Percentiles rank a stretch among this genome's conserved stretches.
phyloP scores from a whole-genome alignment of 164 flowering plant genomes.

The Aristolochia californica region DNA sequence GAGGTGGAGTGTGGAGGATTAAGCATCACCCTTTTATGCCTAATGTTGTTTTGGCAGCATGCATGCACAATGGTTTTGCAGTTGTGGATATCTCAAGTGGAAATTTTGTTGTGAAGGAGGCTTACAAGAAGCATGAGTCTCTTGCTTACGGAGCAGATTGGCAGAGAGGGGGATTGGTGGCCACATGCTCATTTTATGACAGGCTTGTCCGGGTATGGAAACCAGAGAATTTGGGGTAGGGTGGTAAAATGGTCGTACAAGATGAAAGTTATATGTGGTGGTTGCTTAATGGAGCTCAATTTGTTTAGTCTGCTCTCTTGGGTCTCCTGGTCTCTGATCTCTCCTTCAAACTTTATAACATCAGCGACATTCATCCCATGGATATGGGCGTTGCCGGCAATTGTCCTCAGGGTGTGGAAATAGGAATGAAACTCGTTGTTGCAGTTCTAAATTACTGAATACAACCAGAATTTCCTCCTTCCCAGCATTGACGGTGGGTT shows the following conservation, averaged over 20 bases:
- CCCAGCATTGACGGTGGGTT: no score
- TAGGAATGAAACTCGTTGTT: no score
- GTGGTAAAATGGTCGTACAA: slow-evolving; percentile 10
- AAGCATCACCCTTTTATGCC: slow-evolving; percentile 64
- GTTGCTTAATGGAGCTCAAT: no score
- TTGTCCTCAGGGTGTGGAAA: no score
- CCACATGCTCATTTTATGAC: slow-evolving; percentile 95
- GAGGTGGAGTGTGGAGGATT: slow-evolving; percentile 97
- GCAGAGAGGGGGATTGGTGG: slow-evolving; percentile 49
- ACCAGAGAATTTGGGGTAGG: slow-evolving; percentile 29
- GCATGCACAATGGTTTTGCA: slow-evolving; percentile 95
- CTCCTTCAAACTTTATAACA: no score
- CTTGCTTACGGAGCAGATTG: slow-evolving; percentile 96
- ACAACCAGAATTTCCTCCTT: no score
- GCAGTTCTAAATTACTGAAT: no score
- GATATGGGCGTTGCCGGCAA: no score
- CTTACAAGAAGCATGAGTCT: slow-evolving; percentile 57
- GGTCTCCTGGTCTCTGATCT: no score
- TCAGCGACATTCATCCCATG: no score
- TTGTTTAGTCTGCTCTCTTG: no score
- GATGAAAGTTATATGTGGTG: no score
- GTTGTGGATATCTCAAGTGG: slow-evolving; percentile 36
- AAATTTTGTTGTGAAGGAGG: slow-evolving; percentile 40
- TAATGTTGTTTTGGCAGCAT: slow-evolving; percentile 67
- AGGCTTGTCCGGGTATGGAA: slow-evolving; percentile 68